Evolutionary conservation across 1,284 basidiomycete species (phyloP), one percentile per base, ranked within the genome.

Genomic region (Trichosporon ovoides): DNA sequence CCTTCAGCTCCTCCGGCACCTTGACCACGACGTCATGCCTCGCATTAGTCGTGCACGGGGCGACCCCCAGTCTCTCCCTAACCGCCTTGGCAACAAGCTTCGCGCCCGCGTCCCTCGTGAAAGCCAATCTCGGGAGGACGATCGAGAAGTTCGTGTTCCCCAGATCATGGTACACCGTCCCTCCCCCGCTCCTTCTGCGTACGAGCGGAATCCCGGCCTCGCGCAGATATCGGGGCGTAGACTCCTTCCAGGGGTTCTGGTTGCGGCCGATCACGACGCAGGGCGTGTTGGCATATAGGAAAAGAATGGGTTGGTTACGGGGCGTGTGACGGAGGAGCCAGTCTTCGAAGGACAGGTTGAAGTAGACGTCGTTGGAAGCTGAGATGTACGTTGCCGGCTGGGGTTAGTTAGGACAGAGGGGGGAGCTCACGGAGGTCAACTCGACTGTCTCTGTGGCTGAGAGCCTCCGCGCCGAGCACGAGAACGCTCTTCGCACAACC

Each of bases 121-220:
- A 98, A 0, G 84, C 80, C 1, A 82, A 72, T 7, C 93, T 83
- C 0, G 94, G 87, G 14, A 95, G 81, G 67, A 97, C 91, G 63
- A 99, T 88, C 1, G 92, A 96, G 76, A 93, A 98, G 75, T 98
- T 98, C 3, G 91, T 93, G 74, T 99, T 99, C 28, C 96, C 96
- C 19, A 91, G 78, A 72, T 99, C 96, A 78, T 98, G 94, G 73
- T 92, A 99, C 3, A 98, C 96, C 0, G 96, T 90, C 7, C 96
- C 96, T 16, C 96, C 96, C 12, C 96, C 96, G 65, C 91, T 94
- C 58, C 89, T 82, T 60, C 96, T 81, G 43, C 95, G 82, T 36
- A 98, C 84, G 67, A 93, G 87, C 0, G 90, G 89, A 11, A 95
- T 81, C 2, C 78, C 79, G n/a, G 80, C 74, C 9, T 75, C 66